Percentiles rank a stretch among this genome's conserved stretches.
Conservation (phyloP, 768 basidiomycete genomes). For the Leucocoprinus leucothites region DNA sequence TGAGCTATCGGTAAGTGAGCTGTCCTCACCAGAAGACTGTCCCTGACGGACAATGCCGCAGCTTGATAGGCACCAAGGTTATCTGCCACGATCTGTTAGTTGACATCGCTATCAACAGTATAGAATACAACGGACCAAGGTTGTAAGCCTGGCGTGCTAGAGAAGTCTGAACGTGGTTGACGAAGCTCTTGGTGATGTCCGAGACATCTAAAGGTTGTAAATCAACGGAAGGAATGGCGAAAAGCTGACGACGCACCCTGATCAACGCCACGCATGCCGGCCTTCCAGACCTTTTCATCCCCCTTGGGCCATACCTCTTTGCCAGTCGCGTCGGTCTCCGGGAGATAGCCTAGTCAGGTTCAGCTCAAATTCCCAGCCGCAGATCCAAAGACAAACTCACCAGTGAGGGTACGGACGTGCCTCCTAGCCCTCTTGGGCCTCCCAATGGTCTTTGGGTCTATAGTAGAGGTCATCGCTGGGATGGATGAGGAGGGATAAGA, state of each 20-base stretch:
- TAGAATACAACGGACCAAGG: conserved; percentile 42
- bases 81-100: conserved; percentile 34
- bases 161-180: conserved; percentile 84
- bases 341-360: conserved; percentile 57
- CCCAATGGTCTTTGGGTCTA: conserved; percentile 67
- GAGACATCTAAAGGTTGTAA: conserved; percentile 42
- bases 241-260: conserved; percentile 47
- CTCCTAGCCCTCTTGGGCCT: conserved; percentile 53
- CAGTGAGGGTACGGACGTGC: conserved; percentile 68
- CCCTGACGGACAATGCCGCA: conserved; percentile 81
- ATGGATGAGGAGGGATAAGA: conserved; percentile 11
- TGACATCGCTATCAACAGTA: neutral
- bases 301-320: conserved; percentile 86
- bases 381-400: conserved; percentile 27
- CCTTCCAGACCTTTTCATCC: conserved; percentile 74
- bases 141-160: conserved; percentile 91
- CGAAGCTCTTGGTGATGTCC: conserved; percentile 69
- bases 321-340: conserved; percentile 72
- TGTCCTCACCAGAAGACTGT: conserved; percentile 71
- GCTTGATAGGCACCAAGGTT: conserved; percentile 90
- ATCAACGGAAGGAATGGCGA: neutral
- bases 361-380: neutral
- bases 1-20: conserved; percentile 10
- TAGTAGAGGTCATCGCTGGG: conserved; percentile 56
- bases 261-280: conserved; percentile 53